These are phyloP conservation scores for Kluyveromyces starmeri DNA, from an alignment of 805 yeast species.

Conservation along the genomic window DNA sequence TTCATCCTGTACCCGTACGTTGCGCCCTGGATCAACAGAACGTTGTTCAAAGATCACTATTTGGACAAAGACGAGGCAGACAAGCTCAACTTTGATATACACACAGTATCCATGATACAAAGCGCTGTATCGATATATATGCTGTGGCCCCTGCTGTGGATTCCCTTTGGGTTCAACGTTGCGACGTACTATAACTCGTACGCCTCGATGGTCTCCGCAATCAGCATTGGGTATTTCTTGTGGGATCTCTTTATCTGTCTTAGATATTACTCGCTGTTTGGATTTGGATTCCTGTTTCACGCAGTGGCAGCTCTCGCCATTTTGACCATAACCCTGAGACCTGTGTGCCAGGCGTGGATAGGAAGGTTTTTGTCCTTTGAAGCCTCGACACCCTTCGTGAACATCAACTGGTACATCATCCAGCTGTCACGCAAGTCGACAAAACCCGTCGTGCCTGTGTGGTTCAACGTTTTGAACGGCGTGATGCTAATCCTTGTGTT, in stretches of 20 bases:
- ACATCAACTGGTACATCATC: slow-evolving; percentile 83
- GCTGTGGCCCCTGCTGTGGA: slow-evolving; percentile 56
- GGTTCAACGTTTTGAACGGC: slow-evolving; percentile 59
- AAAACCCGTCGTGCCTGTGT: slow-evolving; percentile 37
- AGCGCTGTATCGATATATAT: slow-evolving; percentile 53
- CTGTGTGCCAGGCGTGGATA: slow-evolving; percentile 72
- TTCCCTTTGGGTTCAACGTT: slow-evolving; percentile 39
- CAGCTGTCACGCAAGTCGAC: slow-evolving; percentile 58
- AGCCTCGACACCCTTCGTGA: slow-evolving; percentile 89
- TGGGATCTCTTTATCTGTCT: slow-evolving; percentile 82
- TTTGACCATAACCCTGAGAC: slow-evolving; percentile 52
- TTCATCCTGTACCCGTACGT: slow-evolving; percentile 34
- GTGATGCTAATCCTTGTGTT: slow-evolving; percentile 57
- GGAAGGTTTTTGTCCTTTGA: slow-evolving; percentile 82
- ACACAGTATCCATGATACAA: slow-evolving; percentile 82
- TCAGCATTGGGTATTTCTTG: slow-evolving; percentile 76
- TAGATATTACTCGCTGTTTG: slow-evolving; percentile 57
- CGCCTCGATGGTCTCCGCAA: slow-evolving; percentile 61
- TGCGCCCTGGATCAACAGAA: slow-evolving; percentile 43
- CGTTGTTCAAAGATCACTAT: slow-evolving; percentile 47
- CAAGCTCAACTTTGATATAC: slow-evolving; percentile 77
- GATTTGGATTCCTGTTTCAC: slow-evolving; percentile 73
- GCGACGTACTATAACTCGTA: slow-evolving; percentile 67
- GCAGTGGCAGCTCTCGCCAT: slow-evolving; percentile 76
- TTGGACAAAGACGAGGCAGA: slow-evolving; percentile 35